Conservation (phyloP, 805 yeast genomes). For the Cyberlindnera lachancei region DNA sequence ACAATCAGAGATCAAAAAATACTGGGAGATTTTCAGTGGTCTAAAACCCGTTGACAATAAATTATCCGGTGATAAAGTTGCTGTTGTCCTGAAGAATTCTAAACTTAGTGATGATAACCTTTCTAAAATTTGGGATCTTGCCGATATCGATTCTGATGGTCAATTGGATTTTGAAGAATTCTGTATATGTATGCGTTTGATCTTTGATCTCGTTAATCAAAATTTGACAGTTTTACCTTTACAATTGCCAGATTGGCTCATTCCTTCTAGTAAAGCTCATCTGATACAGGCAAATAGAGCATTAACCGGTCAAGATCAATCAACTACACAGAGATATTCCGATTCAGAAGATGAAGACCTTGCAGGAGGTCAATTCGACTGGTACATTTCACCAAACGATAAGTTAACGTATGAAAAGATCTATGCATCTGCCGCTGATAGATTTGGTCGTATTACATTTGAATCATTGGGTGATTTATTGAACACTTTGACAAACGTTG, state of each 20-base stretch:
- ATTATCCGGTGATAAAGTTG: conserved; percentile 77
- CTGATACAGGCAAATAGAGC: conserved; percentile 80
- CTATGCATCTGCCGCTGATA: conserved; percentile 66
- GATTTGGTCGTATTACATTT: conserved; percentile 72
- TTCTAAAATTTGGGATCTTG: conserved; percentile 81
- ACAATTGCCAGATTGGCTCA: conserved; percentile 81
- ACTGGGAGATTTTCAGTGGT: conserved; percentile 96
- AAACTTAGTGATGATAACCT: conserved; percentile 72
- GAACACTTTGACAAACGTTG: conserved; percentile 60
- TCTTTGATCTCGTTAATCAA: conserved; percentile 86
- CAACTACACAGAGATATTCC: conserved; percentile 32
- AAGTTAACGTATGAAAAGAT: conserved; percentile 70
- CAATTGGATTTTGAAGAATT: conserved; percentile 93
- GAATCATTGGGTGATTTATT: conserved; percentile 65
- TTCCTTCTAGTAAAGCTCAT: conserved; percentile 85
- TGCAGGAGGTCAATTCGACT: conserved; percentile 51
- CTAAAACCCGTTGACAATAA: conserved; percentile 75
- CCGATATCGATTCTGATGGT: conserved; percentile 92
- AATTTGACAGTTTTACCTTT: conserved; percentile 53
- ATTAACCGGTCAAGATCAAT: conserved; percentile 13
- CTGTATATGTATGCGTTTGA: conserved; percentile 93
- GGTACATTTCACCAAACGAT: conserved; percentile 94
- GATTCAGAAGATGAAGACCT: conserved; percentile 50
- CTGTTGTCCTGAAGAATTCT: conserved; percentile 83
- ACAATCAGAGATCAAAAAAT: conserved; percentile 93